These are phyloP conservation scores for Hyaloscypha variabilis DNA, from an alignment of 495 filamentous ascomycete species.

Conservation along the genomic window DNA sequence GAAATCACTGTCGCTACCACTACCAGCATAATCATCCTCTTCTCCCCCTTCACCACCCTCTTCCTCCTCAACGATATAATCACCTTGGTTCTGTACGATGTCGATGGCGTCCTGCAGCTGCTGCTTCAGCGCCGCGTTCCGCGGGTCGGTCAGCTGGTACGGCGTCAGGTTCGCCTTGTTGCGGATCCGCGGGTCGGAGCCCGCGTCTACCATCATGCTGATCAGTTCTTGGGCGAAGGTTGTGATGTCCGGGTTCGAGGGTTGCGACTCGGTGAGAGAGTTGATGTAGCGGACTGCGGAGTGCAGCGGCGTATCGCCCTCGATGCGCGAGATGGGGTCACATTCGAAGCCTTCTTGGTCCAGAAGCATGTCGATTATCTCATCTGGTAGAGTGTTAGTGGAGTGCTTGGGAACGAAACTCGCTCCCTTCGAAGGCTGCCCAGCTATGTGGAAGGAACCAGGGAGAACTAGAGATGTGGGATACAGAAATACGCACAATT, in stretches of 20 bases:
- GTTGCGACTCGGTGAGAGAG: constrained; percentile 42
- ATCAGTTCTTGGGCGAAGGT: constrained; percentile 71
- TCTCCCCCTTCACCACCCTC: constrained; percentile 34
- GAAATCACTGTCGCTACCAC: constrained; percentile 35
- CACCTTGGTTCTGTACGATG: constrained; percentile 51
- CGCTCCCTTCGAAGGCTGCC: background rate
- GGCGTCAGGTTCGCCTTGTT: constrained; percentile 75
- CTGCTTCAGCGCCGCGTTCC: constrained; percentile 68
- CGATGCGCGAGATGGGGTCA: constrained; percentile 78
- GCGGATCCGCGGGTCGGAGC: constrained; percentile 72
- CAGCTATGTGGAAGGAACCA: background rate
- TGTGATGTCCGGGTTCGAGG: constrained; percentile 46
- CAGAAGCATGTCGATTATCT: constrained; percentile 87
- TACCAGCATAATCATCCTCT: constrained; percentile 32
- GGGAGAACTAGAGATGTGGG: constrained; percentile 1
- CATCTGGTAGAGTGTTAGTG: constrained; percentile 55
- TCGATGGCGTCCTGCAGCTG: constrained; percentile 81
- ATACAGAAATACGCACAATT: constrained; percentile 65
- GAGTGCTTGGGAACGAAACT: background rate
- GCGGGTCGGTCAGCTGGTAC: constrained; percentile 69
- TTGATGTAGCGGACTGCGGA: constrained; percentile 85
- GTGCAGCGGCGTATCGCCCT: constrained; percentile 91
- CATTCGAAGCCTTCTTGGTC: constrained; percentile 95
- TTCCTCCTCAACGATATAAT: constrained; percentile 49
- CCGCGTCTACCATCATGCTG: constrained; percentile 91